Percentiles rank a stretch among this genome's conserved stretches.
Conservation (phyloP, 371 early-diverging fungal species). For the Mortierella polycephala region DNA sequence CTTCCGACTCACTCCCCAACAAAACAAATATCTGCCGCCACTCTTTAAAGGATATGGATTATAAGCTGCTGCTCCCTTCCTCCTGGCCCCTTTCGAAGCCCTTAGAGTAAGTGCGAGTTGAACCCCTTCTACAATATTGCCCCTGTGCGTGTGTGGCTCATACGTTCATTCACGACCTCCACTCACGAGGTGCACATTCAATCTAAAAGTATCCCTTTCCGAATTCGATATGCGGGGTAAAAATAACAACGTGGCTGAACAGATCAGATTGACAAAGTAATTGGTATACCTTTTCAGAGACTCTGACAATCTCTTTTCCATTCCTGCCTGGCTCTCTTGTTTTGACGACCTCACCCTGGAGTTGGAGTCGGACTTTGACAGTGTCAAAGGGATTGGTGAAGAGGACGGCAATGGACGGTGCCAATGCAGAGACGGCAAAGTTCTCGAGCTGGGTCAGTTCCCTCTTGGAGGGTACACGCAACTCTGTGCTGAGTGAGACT, state of each 20-base stretch:
- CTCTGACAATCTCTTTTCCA: constrained; percentile 51
- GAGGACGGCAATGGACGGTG: constrained; percentile 69
- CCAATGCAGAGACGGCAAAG: constrained; percentile 64
- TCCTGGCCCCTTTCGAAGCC: no score
- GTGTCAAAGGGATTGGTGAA: constrained; percentile 79
- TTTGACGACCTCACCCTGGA: constrained; percentile 66
- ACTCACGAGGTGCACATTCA: constrained; percentile 32
- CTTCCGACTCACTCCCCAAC: no score
- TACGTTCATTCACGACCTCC: constrained; percentile 1
- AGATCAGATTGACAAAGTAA: constrained; percentile 5
- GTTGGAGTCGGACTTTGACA: constrained; percentile 73
- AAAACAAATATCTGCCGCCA: no score
- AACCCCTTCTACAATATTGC: not conserved
- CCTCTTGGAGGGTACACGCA: constrained; percentile 16
- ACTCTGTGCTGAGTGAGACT: constrained; percentile 6
- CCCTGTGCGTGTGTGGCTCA: not conserved
- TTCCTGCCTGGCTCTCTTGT: constrained; percentile 48
- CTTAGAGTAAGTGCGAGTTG: no score
- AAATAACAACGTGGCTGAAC: not conserved
- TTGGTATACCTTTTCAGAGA: constrained; percentile 50
- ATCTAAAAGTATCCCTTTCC: not conserved
- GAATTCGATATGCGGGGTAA: constrained; percentile 17
- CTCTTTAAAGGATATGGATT: no score
- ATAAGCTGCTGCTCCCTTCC: no score
- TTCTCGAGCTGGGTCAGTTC: constrained; percentile 56